These are phyloP conservation scores for Aspergillus sp. DNA, from an alignment of 2,329 filamentous ascomycete genomes.

Conservation along the genomic window DNA sequence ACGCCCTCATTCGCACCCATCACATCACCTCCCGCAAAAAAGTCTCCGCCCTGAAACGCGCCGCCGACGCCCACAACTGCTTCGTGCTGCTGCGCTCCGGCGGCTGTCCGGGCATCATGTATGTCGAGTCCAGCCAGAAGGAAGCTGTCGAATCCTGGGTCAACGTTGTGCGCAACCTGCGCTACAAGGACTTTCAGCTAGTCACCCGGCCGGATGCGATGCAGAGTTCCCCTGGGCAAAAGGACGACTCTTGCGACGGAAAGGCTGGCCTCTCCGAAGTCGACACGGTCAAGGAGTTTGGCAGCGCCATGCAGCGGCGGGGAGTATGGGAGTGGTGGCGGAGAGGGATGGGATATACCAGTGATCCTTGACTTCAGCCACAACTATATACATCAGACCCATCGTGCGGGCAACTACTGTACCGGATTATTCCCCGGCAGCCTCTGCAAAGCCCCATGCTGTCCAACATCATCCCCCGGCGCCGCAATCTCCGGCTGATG, in stretches of 20 bases:
- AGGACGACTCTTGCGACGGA: not conserved
- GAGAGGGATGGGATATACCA: conserved; percentile 62
- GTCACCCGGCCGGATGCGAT: conserved; percentile 51
- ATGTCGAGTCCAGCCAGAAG: conserved; percentile 62
- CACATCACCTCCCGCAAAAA: conserved; percentile 82
- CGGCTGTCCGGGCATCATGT: conserved; percentile 73
- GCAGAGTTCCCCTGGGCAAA: conserved; percentile 8
- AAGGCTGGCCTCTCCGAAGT: conserved; percentile 53
- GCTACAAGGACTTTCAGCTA: conserved; percentile 72
- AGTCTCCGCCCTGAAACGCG: conserved; percentile 61
- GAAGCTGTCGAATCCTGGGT: conserved; percentile 62
- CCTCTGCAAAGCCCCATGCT: conserved; percentile 9
- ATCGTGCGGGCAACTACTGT: too few species aligned
- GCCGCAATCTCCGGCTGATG: conserved; percentile 8
- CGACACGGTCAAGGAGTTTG: conserved; percentile 64
- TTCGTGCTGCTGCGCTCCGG: conserved; percentile 66
- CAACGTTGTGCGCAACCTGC: conserved; percentile 58
- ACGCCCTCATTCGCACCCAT: conserved; percentile 71
- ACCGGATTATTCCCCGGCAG: conserved; percentile 18
- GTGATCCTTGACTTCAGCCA: too few species aligned
- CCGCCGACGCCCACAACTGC: conserved; percentile 58
- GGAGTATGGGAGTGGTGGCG: conserved; percentile 66
- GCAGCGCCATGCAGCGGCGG: conserved; percentile 56
- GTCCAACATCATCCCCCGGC: conserved; percentile 16
- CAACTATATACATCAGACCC: too few species aligned